phyloP scores from a whole-genome alignment of 148 eudicot species.

The Rhododendron griersonianum region DNA sequence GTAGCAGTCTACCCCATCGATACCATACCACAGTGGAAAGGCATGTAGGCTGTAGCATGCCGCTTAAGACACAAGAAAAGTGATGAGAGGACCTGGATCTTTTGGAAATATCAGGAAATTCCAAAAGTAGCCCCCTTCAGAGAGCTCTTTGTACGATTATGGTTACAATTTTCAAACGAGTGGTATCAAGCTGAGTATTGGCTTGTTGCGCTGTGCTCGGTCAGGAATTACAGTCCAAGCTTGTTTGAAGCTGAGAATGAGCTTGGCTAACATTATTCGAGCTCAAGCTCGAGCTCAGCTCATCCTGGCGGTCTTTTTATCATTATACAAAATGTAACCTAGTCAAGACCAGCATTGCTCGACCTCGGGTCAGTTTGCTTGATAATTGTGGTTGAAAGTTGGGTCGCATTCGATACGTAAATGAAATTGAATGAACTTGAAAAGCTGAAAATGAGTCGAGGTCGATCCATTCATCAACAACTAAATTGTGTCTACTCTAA shows the following conservation, averaged over 20 bases:
- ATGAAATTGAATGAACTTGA: not conserved
- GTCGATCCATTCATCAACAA: not conserved
- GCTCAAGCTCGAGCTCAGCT: not conserved
- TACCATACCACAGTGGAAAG: not conserved
- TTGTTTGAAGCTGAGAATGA: not conserved
- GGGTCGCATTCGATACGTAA: not conserved
- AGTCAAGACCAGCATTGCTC: not conserved
- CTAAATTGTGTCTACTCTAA: not conserved
- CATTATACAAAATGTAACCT: not conserved
- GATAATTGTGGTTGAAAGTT: not conserved
- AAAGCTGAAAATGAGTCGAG: not conserved
- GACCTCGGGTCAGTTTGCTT: not conserved
- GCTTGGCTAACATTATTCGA: not conserved
- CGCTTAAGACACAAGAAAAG: not conserved
- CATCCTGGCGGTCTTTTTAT: not conserved
- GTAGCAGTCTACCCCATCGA: not conserved
- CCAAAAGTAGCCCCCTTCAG: not conserved
- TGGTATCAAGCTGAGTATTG: not conserved
- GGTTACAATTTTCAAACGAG: not conserved
- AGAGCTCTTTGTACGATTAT: not conserved
- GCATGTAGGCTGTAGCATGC: not conserved
- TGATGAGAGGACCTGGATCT: not conserved
- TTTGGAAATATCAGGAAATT: not conserved
- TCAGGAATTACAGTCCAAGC: not conserved
- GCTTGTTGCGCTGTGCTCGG: not conserved